Base-by-base conservation (phyloP, 345 rosid genomes). In the Mallotus nudiflorus region DNA sequence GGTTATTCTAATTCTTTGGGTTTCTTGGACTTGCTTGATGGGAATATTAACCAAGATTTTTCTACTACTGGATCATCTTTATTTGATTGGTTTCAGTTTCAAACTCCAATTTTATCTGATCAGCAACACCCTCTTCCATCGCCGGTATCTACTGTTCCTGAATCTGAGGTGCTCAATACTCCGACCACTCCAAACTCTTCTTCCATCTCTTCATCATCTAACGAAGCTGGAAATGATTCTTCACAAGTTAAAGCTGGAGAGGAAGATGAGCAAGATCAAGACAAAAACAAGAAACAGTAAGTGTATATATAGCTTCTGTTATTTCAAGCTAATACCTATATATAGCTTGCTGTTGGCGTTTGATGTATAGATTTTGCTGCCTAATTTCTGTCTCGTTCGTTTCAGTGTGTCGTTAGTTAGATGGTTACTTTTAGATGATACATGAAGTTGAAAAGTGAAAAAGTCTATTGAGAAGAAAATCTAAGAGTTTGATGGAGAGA, bases 121-220 rank as follows among this genome's bases (percentile, higher is more conserved):
- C 46, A 42, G 14, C 77, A 74, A 9, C 78, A 71, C 51, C 78
- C 77, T 27, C 51, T 82, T 33, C 77, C 83, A 5, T 79, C 89
- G 7, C 85, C 87, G 80, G 78, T 74, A 5, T 67, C 87, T 54
- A 69, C 70, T 18, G 82, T 77, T 60, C 76, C 68, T 31, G 95
- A 86, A 69, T 87, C 96, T 6, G 99, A 95, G 83, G 97, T 90
- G 25, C 67, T 86, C 65, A 91, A 84, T 77, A 72, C 79, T 68
- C 96, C 97, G 15, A 74, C 92, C 22, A 89, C 99, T 35, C 96
- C 97, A 7, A 89, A 92, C 85, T 95, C 99, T 7, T 82, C 92
- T 2, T 92, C 96, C 37, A 70, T 88, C 75, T 95, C 99, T 8
- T 83, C 87, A 5, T 95, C 92, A 1, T 95, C 97, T 0, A 90